Evolutionary conservation across 2,329 filamentous ascomycete species (phyloP).

Genomic region (Microsporum canis): DNA sequence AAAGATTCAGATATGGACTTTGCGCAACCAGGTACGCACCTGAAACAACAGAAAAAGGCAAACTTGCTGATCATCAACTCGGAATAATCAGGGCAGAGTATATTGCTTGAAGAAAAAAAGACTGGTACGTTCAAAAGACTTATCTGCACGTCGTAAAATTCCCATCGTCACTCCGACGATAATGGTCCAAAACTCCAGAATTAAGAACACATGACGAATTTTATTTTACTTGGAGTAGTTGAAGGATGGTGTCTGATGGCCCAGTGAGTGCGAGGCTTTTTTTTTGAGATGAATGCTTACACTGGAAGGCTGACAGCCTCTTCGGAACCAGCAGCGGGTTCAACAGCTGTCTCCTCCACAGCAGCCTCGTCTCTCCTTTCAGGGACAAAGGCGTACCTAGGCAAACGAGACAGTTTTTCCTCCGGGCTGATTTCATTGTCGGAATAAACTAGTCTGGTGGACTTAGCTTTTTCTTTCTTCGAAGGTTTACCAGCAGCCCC

Average conservation of each 20-base stretch:
- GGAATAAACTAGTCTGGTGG: slow-evolving; percentile 63
- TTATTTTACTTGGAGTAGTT: slow-evolving; percentile 8
- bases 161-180: background rate
- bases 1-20: background rate
- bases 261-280: slow-evolving; percentile 1
- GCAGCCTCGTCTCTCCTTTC: slow-evolving; percentile 30
- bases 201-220: slow-evolving; percentile 6
- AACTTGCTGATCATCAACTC: slow-evolving; percentile 15
- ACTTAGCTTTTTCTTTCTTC: slow-evolving; percentile 56
- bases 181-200: background rate
- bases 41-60: slow-evolving; percentile 4
- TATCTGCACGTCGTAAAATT: slow-evolving; percentile 3
- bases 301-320: slow-evolving; percentile 22
- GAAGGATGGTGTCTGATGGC: slow-evolving; percentile 15
- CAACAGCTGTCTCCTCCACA: slow-evolving; percentile 26
- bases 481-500: slow-evolving; percentile 43
- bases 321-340: slow-evolving; percentile 25
- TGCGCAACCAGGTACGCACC: background rate
- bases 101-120: slow-evolving; percentile 1
- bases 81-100: slow-evolving; percentile 7
- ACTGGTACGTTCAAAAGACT: slow-evolving; percentile 5
- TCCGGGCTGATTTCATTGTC: slow-evolving; percentile 73
- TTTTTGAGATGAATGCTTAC: background rate
- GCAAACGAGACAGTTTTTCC: slow-evolving; percentile 72
- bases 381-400: slow-evolving; percentile 60